Evolutionary conservation across 2,329 filamentous ascomycete genomes (phyloP), one percentile per base, ranked within the genome.

Genomic region (Sporothrix pallida): DNA sequence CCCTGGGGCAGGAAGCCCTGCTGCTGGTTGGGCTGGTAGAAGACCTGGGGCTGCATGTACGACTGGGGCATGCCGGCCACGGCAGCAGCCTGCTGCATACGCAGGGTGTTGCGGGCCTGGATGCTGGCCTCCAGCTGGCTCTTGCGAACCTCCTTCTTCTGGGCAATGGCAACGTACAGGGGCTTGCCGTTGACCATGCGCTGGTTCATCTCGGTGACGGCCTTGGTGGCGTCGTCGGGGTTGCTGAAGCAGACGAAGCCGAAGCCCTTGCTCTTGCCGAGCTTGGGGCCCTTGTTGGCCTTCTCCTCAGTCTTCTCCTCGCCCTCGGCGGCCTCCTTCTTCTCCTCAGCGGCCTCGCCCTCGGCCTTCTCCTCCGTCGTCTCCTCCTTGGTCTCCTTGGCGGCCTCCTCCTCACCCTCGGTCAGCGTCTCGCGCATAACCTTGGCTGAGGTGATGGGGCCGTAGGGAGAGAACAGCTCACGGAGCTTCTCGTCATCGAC

Each of bases 191-290:
- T 92, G 78, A 98, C 88, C 96, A 99, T 99, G 84, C 96, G 94
- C 88, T 98, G 95, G 88, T 99, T 99, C 94, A 98, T 98, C 85
- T 99, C 96, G 75, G 95, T 94, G 77, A 99, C 95, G 77, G 96
- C 96, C 90, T 98, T 98, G 86, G 95, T 98, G 78, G 96, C 96
- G 83, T 99, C 96, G 80, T 99, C 96, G 75, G 96, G 95, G 88
- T 97, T 98, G 89, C 93, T 96, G 88, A 99, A 99, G 92, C 96
- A 99, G 81, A 99, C 96, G 84, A 99, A 99, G 80, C 96, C 96
- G 83, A 99, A 99, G 83, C 96, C 96, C 89, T 98, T 99, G 92
- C 94, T 97, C 93, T 98, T 98, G 83, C 96, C 96, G 75, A 97
- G 88, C 86, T 88, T 90, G 83, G 88, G 88, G 76, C 90, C 88